Evolutionary conservation across 805 yeast species (phyloP).

Genomic region (Pichia insulana): DNA sequence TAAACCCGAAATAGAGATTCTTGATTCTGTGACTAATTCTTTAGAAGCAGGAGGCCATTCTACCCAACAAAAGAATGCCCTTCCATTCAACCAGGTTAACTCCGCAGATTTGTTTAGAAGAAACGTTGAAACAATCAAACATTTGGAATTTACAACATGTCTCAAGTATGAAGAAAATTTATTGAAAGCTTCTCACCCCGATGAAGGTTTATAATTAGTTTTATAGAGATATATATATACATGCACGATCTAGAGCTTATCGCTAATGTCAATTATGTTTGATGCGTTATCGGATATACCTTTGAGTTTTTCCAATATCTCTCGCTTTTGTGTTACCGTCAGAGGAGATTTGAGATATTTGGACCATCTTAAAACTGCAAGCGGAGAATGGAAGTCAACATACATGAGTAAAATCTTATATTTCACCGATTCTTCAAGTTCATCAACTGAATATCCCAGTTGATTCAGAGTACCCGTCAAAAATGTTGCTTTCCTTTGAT

Average conservation of each 20-base stretch:
- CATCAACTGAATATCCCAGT: conserved; percentile 3
- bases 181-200: neutral
- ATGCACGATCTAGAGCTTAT: neutral
- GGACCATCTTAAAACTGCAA: conserved; percentile 21
- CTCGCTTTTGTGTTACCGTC: conserved; percentile 7
- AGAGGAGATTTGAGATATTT: conserved; percentile 6
- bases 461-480: conserved; percentile 18
- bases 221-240: conserved; percentile 17
- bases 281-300: neutral
- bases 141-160: conserved; percentile 22
- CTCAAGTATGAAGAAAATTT: conserved; percentile 46
- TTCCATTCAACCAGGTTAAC: conserved; percentile 38
- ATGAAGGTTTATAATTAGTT: conserved; percentile 32
- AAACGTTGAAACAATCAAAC: conserved; percentile 31
- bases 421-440: conserved; percentile 10
- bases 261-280: conserved; percentile 2
- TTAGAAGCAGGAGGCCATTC: conserved; percentile 8
- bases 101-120: conserved; percentile 53
- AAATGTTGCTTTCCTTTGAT: conserved; percentile 11
- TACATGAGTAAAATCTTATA: conserved; percentile 15
- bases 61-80: neutral
- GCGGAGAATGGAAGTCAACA: conserved; percentile 18
- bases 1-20: conserved; percentile 17
- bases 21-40: conserved; percentile 4
- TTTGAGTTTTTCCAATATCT: neutral